phyloP scores from a whole-genome alignment of 2,329 filamentous ascomycete genomes.

The Nigrograna mackinnonii region DNA sequence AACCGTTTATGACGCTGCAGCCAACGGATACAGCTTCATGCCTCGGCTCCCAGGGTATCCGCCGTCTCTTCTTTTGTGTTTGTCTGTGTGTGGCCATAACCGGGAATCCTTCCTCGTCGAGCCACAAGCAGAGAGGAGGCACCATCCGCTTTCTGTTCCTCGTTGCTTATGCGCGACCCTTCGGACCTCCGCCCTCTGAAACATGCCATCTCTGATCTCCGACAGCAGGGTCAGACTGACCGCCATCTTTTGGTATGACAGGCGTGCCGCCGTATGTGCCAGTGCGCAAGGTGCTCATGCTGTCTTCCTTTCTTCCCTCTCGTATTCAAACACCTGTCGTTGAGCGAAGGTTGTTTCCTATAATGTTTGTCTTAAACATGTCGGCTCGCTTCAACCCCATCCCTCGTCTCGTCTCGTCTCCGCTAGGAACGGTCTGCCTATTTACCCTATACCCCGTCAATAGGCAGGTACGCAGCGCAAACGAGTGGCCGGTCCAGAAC shows the following conservation, averaged over 20 bases:
- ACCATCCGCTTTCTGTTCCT: slow-evolving; percentile 4
- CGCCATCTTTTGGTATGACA: slow-evolving; percentile 12
- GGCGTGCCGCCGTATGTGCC: slow-evolving; percentile 2
- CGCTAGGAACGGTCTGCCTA: too few relatives aligned
- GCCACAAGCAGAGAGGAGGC: too few relatives aligned
- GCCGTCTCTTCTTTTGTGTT: too few relatives aligned
- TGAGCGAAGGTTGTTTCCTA: slow-evolving; percentile 11
- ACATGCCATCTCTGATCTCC: slow-evolving; percentile 6
- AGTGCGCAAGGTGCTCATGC: slow-evolving; percentile 5
- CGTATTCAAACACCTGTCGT: slow-evolving; percentile 9
- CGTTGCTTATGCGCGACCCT: slow-evolving; percentile 14
- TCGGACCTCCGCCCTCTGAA: slow-evolving; percentile 12
- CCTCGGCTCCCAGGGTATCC: too few relatives aligned
- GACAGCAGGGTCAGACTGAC: slow-evolving; percentile 15
- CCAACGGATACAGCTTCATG: too few relatives aligned
- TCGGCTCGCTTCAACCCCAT: slow-evolving; percentile 20
- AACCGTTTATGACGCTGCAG: too few relatives aligned
- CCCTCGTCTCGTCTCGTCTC: slow-evolving; percentile 9
- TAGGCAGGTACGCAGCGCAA: slow-evolving; percentile 19
- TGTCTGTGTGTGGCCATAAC: too few relatives aligned
- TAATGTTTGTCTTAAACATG: slow-evolving; percentile 12
- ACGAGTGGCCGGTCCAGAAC: slow-evolving; percentile 9
- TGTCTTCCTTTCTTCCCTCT: slow-evolving; percentile 9
- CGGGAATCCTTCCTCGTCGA: too few relatives aligned
- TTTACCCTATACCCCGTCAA: slow-evolving; percentile 19